Conservation (phyloP, 2,329 filamentous ascomycete species). For the Fusarium nanum region DNA sequence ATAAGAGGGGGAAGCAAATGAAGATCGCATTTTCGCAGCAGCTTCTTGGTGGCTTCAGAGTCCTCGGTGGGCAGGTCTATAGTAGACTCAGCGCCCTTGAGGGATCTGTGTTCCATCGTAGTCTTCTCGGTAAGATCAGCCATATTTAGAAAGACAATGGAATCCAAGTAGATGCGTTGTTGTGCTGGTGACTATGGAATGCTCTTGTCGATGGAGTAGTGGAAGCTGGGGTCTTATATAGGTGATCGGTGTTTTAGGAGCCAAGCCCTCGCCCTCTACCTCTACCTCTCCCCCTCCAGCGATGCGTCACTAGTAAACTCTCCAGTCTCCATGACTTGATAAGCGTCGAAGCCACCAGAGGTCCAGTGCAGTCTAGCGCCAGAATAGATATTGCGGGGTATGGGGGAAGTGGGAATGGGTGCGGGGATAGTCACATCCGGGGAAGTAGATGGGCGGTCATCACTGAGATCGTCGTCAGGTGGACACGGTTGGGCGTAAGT, state of each 20-base stretch:
- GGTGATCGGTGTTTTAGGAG: background rate
- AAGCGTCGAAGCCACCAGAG: background rate
- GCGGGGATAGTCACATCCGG: background rate
- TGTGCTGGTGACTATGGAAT: background rate
- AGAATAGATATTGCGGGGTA: background rate
- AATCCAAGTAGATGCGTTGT: background rate
- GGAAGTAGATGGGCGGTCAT: background rate
- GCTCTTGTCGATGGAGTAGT: background rate
- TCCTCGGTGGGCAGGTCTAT: background rate
- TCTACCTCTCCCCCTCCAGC: background rate
- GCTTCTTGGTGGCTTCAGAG: background rate
- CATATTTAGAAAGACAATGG: background rate
- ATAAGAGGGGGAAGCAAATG: conserved; percentile 62
- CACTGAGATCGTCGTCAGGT: background rate
- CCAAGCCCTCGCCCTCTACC: background rate
- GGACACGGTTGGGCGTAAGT: background rate
- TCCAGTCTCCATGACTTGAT: background rate
- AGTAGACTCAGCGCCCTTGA: background rate
- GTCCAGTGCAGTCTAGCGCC: background rate
- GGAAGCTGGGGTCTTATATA: background rate
- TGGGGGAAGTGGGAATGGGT: background rate
- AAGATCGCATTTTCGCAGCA: conserved; percentile 75
- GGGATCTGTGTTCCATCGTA: background rate
- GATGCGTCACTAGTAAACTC: too few species aligned
- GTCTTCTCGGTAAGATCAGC: background rate